phyloP scores from a whole-genome alignment of 2,329 filamentous ascomycete species.

The Botrytis hyacinthi region DNA sequence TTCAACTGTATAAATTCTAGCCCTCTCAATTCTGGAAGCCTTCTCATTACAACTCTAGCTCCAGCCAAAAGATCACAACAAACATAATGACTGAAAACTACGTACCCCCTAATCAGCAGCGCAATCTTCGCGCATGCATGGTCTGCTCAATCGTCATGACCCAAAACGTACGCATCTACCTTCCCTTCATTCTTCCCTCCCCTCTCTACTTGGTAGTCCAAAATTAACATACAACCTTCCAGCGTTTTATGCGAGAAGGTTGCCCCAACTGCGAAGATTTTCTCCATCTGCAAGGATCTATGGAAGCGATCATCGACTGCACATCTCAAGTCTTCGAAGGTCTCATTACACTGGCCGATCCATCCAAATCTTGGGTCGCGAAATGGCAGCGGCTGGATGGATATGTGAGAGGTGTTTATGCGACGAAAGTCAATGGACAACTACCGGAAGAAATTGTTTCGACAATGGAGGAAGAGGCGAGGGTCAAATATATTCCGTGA shows the following conservation, averaged over 20 bases:
- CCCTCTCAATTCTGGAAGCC: background rate
- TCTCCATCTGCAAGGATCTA: constrained; percentile 74
- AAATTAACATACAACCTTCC: constrained; percentile 26
- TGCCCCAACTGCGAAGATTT: constrained; percentile 97
- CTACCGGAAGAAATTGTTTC: constrained; percentile 63
- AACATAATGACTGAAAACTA: constrained; percentile 53
- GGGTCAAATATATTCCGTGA: constrained; percentile 65
- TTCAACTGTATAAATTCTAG: background rate
- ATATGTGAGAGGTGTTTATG: constrained; percentile 88
- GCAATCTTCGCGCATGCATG: constrained; percentile 94
- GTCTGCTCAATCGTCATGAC: constrained; percentile 94
- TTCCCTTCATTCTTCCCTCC: background rate
- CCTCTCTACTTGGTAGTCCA: constrained; percentile 10
- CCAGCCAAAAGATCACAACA: background rate
- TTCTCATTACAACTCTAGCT: background rate
- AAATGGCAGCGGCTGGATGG: constrained; percentile 90
- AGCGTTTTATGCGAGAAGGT: constrained; percentile 83
- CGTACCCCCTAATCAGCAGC: constrained; percentile 72
- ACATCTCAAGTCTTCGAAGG: constrained; percentile 97
- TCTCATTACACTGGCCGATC: constrained; percentile 79
- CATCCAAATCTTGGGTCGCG: constrained; percentile 88
- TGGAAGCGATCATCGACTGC: constrained; percentile 84
- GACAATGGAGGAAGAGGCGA: constrained; percentile 60
- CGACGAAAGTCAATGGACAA: constrained; percentile 88
- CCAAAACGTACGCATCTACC: constrained; percentile 55